These are phyloP conservation scores for Suillus bovinus DNA, from an alignment of 768 basidiomycete genomes.

Conservation along the genomic window DNA sequence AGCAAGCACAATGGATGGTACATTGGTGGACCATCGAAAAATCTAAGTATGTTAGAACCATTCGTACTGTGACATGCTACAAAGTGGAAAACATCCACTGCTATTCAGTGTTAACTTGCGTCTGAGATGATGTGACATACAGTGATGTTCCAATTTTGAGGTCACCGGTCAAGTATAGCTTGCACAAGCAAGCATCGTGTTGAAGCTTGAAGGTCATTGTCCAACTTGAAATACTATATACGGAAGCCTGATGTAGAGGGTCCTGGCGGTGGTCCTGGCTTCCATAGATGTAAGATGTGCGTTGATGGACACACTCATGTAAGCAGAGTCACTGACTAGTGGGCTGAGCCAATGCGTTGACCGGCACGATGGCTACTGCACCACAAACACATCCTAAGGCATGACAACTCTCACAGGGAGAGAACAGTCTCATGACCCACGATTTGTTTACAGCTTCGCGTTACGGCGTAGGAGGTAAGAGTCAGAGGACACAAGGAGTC, in stretches of 20 bases:
- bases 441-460: not conserved
- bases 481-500: not conserved
- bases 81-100: not conserved
- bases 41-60: not conserved
- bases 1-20: not conserved
- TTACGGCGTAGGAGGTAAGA: not conserved
- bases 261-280: too few relatives aligned
- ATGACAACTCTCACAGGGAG: not conserved
- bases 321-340: too few relatives aligned
- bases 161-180: not conserved
- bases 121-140: too few relatives aligned
- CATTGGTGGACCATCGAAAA: not conserved
- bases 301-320: too few relatives aligned
- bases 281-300: not conserved
- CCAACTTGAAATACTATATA: not conserved
- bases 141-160: not conserved
- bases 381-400: not conserved
- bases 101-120: not conserved
- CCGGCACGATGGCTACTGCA: not conserved
- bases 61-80: not conserved
- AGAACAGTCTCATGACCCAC: not conserved
- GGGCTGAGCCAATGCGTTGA: not conserved
- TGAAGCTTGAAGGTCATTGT: conserved; percentile 48
- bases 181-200: not conserved
- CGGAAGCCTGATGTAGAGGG: not conserved